Conservation (phyloP, 1,284 basidiomycete species). For the Tilletia setariae region DNA sequence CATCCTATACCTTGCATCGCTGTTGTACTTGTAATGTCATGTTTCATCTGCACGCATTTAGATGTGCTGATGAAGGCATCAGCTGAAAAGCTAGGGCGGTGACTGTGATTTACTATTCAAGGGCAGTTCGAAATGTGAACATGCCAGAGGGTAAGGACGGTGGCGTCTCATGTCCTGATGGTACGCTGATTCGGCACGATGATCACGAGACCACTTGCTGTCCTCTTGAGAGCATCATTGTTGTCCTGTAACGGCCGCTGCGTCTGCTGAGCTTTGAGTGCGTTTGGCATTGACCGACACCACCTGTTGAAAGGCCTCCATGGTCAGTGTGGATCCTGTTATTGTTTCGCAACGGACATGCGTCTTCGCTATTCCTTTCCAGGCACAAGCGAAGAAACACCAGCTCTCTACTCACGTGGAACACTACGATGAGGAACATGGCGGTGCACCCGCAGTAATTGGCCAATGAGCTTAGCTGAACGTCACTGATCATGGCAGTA, state of each 20-base stretch:
- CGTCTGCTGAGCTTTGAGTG: constrained; percentile 10
- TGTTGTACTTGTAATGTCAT: constrained; percentile 8
- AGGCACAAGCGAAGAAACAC: not conserved
- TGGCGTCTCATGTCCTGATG: not conserved
- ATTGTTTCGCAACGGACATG: not conserved
- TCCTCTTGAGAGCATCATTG: not conserved
- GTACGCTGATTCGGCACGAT: not conserved
- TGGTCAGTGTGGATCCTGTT: not conserved
- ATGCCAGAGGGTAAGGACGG: not conserved
- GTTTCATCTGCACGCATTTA: not conserved
- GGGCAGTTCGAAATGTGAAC: not conserved
- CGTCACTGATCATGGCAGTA: constrained; percentile 42
- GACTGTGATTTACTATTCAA: not conserved
- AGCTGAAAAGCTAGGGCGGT: no score
- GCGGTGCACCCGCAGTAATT: constrained; percentile 48
- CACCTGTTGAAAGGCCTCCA: constrained; percentile 6
- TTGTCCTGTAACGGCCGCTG: not conserved
- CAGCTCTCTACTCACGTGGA: constrained; percentile 39
- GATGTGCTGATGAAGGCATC: no score
- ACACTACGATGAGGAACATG: constrained; percentile 47
- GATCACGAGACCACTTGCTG: not conserved
- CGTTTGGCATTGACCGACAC: constrained; percentile 23
- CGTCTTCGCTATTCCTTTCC: not conserved
- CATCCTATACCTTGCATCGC: not conserved
- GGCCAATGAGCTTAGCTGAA: constrained; percentile 43